phyloP scores from a whole-genome alignment of 2,329 filamentous ascomycete genomes.

The Corniculantispora saksenae region DNA sequence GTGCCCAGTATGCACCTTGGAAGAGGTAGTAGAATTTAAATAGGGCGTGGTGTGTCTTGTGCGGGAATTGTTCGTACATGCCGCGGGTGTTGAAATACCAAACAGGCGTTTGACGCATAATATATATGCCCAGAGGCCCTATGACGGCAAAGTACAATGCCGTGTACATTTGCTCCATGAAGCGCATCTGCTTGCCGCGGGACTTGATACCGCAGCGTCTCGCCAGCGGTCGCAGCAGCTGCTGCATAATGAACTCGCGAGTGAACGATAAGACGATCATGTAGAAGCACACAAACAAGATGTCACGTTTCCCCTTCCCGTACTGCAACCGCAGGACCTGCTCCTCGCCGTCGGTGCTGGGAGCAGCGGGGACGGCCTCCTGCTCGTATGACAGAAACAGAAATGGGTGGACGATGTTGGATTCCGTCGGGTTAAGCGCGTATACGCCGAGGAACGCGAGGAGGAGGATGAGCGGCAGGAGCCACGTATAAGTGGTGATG shows the following conservation, averaged over 20 bases:
- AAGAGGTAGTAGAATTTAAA: slow-evolving; percentile 98
- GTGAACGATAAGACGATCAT: slow-evolving; percentile 88
- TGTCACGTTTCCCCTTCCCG: slow-evolving; percentile 83
- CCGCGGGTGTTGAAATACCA: slow-evolving; percentile 93
- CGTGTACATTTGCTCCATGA: slow-evolving; percentile 96
- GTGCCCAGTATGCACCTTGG: slow-evolving; percentile 92
- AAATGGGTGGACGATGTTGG: slow-evolving; percentile 77
- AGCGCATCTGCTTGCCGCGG: slow-evolving; percentile 79
- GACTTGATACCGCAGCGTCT: slow-evolving; percentile 69
- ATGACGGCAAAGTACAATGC: slow-evolving; percentile 85
- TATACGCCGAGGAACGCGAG: slow-evolving; percentile 69
- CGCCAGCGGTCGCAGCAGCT: slow-evolving; percentile 76
- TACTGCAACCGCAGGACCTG: too few relatives aligned
- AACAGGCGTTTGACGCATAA: slow-evolving; percentile 87
- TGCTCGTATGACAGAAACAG: slow-evolving; percentile 89
- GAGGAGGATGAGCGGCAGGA: slow-evolving; percentile 68
- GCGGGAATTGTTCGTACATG: slow-evolving; percentile 90
- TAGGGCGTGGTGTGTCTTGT: slow-evolving; percentile 72
- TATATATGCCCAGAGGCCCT: slow-evolving; percentile 81
- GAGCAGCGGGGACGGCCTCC: slow-evolving; percentile 40
- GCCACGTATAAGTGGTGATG: too few relatives aligned
- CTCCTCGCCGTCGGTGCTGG: too few relatives aligned
- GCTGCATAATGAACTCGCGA: slow-evolving; percentile 94
- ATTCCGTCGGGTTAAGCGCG: slow-evolving; percentile 71
- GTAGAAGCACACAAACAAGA: slow-evolving; percentile 88